Percentiles rank a stretch among this genome's conserved stretches.
phyloP scores from a whole-genome alignment of 1,284 basidiomycete species.

The Takashimella tepidaria region DNA sequence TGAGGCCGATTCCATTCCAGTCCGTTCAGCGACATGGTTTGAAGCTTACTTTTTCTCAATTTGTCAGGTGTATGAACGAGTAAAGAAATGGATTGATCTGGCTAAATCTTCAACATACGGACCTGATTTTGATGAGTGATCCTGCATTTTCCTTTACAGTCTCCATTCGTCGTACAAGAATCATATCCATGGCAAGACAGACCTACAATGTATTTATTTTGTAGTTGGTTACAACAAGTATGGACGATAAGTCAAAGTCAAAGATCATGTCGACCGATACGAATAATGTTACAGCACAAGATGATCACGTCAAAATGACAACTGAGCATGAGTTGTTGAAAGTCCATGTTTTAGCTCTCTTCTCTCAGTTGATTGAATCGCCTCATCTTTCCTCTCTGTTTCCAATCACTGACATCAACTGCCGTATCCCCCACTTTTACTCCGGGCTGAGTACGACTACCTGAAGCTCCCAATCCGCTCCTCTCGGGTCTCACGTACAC shows the following conservation, averaged over 20 bases:
- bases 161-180: no score
- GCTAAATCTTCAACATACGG: slow-evolving; percentile 54
- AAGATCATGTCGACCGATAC: no score
- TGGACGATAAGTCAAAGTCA: no score
- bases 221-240: no score
- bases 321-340: no score
- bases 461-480: slow-evolving; percentile 29
- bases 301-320: no score
- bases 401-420: slow-evolving; percentile 30
- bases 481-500: slow-evolving; percentile 26
- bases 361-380: slow-evolving; percentile 27
- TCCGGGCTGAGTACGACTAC: neutral
- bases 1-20: no score
- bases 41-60: neutral
- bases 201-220: no score
- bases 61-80: slow-evolving; percentile 73
- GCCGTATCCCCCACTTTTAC: slow-evolving; percentile 4
- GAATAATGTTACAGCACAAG: no score
- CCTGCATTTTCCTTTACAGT: no score
- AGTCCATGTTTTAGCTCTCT: no score
- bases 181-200: no score
- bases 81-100: slow-evolving; percentile 66
- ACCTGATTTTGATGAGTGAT: neutral
- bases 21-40: neutral
- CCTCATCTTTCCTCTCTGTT: slow-evolving; percentile 24